Conservation (phyloP, 2,329 filamentous ascomycete species). For the Phialophora tarda region DNA sequence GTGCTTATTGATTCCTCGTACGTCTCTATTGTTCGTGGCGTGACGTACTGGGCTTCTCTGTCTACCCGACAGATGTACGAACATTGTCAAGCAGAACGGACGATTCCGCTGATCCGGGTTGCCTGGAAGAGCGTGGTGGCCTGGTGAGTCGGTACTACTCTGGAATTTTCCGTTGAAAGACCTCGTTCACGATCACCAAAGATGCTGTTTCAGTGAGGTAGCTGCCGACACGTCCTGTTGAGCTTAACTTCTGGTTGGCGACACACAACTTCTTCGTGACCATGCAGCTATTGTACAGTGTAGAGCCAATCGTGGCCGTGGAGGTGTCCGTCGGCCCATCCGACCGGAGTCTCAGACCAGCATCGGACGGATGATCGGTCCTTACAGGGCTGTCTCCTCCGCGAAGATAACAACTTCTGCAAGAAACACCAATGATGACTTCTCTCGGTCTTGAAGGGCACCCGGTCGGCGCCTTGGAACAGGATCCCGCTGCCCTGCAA, state of each 20-base stretch:
- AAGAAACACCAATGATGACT: constrained; percentile 6
- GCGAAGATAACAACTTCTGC: not conserved
- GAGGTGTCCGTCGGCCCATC: not conserved
- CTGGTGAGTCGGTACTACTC: too few species aligned
- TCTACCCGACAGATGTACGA: not conserved
- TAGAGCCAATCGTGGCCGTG: not conserved
- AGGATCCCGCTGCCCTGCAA: constrained; percentile 5
- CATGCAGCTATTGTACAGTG: not conserved
- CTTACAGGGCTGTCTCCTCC: constrained; percentile 4
- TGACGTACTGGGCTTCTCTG: constrained; percentile 7
- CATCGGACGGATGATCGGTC: not conserved
- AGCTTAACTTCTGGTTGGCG: not conserved
- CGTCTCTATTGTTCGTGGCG: constrained; percentile 6
- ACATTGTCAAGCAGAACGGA: constrained; percentile 20
- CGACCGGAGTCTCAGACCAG: not conserved
- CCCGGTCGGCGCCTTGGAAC: constrained; percentile 1
- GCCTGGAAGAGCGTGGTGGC: not conserved
- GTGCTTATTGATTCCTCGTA: not conserved
- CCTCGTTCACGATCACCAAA: not conserved
- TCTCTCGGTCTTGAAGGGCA: not conserved
- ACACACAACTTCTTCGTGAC: not conserved
- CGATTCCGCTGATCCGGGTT: constrained; percentile 3
- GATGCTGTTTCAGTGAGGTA: not conserved
- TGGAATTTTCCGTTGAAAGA: not conserved
- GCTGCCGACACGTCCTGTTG: not conserved